Conservation (phyloP, 1,139 yeast genomes). For the Debaryomycetaceae sp. region DNA sequence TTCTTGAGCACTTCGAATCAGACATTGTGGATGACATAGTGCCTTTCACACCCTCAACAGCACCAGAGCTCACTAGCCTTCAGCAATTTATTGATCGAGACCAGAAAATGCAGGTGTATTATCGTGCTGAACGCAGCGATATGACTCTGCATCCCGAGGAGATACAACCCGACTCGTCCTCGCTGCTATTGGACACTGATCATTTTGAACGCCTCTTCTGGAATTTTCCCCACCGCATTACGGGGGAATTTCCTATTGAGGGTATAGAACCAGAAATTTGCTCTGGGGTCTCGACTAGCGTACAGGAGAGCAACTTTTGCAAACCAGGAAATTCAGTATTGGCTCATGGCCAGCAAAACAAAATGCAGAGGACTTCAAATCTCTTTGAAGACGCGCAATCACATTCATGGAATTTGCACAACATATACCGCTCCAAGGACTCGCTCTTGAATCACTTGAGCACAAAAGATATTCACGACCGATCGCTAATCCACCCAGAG, state of each 20-base stretch:
- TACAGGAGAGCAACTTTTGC: background rate
- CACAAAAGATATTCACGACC: slow-evolving; percentile 32
- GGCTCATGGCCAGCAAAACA: slow-evolving; percentile 1
- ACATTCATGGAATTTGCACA: slow-evolving; percentile 61
- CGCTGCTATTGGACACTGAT: too few relatives aligned
- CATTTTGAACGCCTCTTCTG: too few relatives aligned
- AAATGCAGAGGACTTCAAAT: slow-evolving; percentile 9
- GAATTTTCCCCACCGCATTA: too few relatives aligned
- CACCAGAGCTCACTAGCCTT: too few relatives aligned
- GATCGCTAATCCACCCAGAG: slow-evolving; percentile 20
- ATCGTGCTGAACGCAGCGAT: too few relatives aligned
- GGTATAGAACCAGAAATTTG: background rate
- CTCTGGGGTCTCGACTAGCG: background rate
- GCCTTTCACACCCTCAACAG: too few relatives aligned
- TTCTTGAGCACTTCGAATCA: too few relatives aligned
- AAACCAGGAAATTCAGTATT: background rate
- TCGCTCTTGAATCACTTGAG: slow-evolving; percentile 35
- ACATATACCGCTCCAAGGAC: slow-evolving; percentile 46
- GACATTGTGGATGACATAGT: too few relatives aligned
- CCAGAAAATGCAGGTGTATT: too few relatives aligned
- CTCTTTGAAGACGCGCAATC: background rate
- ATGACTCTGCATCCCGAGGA: too few relatives aligned
- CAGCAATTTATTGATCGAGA: slow-evolving; percentile 47
- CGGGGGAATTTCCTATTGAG: too few relatives aligned
- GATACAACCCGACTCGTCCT: too few relatives aligned